These are phyloP conservation scores for Centaurea solstitialis DNA, from an alignment of 129 eudicot genomes.

Conservation along the genomic window DNA sequence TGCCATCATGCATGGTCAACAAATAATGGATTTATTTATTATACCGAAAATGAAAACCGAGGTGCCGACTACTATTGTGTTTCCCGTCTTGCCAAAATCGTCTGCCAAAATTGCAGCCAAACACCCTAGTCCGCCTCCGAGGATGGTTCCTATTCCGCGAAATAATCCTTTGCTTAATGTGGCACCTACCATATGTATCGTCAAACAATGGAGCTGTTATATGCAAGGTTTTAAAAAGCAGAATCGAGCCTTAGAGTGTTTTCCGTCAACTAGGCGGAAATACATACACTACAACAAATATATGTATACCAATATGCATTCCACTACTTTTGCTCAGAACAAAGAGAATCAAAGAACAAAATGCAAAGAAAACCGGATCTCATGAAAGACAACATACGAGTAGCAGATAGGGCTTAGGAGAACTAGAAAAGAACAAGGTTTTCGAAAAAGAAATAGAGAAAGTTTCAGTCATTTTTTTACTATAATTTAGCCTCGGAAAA, in stretches of 20 bases:
- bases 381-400: too few relatives aligned
- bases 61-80: conserved; percentile 44
- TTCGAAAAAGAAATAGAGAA: too few relatives aligned
- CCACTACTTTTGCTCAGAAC: too few relatives aligned
- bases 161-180: conserved; percentile 82
- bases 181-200: conserved; percentile 56
- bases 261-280: neutral
- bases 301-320: too few relatives aligned
- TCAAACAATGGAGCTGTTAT: conserved; percentile 3
- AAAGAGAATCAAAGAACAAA: too few relatives aligned
- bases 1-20: neutral
- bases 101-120: conserved; percentile 62
- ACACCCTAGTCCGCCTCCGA: conserved; percentile 79
- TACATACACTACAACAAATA: too few relatives aligned
- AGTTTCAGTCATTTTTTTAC: too few relatives aligned
- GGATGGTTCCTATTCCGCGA: conserved; percentile 68
- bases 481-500: too few relatives aligned
- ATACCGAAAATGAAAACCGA: conserved; percentile 68
- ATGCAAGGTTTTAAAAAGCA: neutral
- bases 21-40: neutral
- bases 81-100: conserved; percentile 51
- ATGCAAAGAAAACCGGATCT: neutral
- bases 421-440: too few relatives aligned
- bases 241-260: neutral
- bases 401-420: too few relatives aligned